Evolutionary conservation across 352 stramenopile species (phyloP), one percentile per base, ranked within the genome.

Genomic region (Peronosclerospora sorghi): DNA sequence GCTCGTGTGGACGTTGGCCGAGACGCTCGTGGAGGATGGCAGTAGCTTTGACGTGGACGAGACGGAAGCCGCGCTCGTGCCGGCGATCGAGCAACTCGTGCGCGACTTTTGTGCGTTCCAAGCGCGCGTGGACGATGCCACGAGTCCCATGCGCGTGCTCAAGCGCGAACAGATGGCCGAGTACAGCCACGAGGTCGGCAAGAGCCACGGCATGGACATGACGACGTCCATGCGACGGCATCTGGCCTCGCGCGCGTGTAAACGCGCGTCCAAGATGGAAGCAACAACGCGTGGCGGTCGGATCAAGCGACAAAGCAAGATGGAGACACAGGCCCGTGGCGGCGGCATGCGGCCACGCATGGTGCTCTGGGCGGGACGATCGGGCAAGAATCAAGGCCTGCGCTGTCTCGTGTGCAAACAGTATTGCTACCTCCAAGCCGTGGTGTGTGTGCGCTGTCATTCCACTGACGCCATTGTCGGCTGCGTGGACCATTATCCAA

Each of bases 401-500:
- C 80, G 78, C 12, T 92, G 80, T 32, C 62, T 65, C 0, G 59
- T 54, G 2, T 92, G 80, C 55, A 86, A 87, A 18, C 80, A 92
- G 47, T 92, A 92, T 45, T 92, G 80, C 51, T 92, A 85, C 54
- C 39, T 92, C 1, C 72, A 88, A 43, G 80, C 80, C 9, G 80
- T 92, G 0, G 77, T 86, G 15, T 92, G 80, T 34, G 79, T 73
- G 0, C 73, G 65, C 28, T 92, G 79, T 18, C 72, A 74, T 1
- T 65, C 75, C 24, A 70, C 54, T 13, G 45, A 36, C 7, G 19
- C 41, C 7, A 62, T 44, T 9, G 75, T 92, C n/a, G 79, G 76
- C 0, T 92, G 79, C 36, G 35, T 73, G 14, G 73, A 88, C 3
- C 79, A 92, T 47, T 87, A 83, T 32, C 19, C 62, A 0, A 58